Base-by-base conservation (phyloP, 768 basidiomycete species). In the Boletus tomentosulus region DNA sequence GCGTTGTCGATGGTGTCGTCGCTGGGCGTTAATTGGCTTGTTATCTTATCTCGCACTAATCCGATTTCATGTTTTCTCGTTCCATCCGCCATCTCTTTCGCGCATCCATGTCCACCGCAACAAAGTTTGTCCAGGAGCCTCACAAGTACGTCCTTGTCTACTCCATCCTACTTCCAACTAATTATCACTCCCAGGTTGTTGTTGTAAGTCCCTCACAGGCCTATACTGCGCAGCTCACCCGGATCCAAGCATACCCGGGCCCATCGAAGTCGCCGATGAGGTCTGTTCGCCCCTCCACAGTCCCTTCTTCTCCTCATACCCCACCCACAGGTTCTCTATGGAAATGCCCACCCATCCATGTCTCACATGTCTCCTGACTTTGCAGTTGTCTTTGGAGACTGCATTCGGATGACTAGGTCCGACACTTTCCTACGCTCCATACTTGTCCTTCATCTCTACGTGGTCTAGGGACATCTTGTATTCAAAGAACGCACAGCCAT, bases 341-440 rank as follows among this genome's bases (percentile, higher is more conserved):
- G 94, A 64, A 98, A 98, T 77, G 96, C 97, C 0, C 91, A 90
- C 62, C 92, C 93, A 0, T 83, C 86, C 50, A 79, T 93, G 78
- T 89, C 89, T 49, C 95, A 98, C 69, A 84, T 93, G 62, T 88
- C 91, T 27, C 81, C 85, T 12, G 93, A 92, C 31, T 98, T 99
- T 69, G 80, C 92, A 35, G 81, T 86, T 19, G 82, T 91, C 51
- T 92, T 98, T 58, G 90, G 92, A 33, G 89, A 96, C 63, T 89
- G 86, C 70, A 81, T 98, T 59, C 83, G 87, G 48, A 85, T 95
- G 85, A 87, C 86, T 33, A 77, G 88, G 86, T 81, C 59, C 51
- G 47, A 13, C 48, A 12, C 48, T 51, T 48, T 48, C 46, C 9
- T 46, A 8, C 3, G 9, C 0, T 35, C 53, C 56, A 27, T 45